Base-by-base conservation (phyloP, 352 stramenopile genomes). In the Globisporangium cederbergense region DNA sequence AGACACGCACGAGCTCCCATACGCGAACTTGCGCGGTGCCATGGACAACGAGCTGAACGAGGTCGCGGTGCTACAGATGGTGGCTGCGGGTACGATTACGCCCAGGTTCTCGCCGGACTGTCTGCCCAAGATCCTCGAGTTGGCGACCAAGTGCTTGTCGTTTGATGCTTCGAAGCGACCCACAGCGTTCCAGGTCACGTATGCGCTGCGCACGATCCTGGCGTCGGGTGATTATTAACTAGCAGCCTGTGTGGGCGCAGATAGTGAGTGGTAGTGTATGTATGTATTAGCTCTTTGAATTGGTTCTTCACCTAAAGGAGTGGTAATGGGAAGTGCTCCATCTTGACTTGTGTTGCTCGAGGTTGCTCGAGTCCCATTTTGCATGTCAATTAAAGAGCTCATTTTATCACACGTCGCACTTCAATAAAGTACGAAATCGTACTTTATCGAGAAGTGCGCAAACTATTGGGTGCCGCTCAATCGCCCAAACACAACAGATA, bases 1-100 rank as follows among this genome's bases (percentile, higher is more conserved):
- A 32, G 74, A 80, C 60, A 81, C 73, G 2, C 76, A 83, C 55
- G 55, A 71, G 32, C 54, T 79, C 18, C 76, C 76, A 38, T 83
- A 79, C 51, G 64, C 69, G 49, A 64, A 76, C 38, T 60, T 72
- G 52, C 62, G 68, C 47, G 63, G 67, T 0, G 50, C 58, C 0
- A 66, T 43, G 16, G 61, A 65, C 50, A 81, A 79, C 50, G 65
- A 56, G 40, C 55, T 84, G 25, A 63, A 65, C 3, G 71, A 79
- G 36, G 67, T 80, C 8, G 73, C 74, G 0, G 53, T 84, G n/a
- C 59, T 84, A 40, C 72, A 77, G 45, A 78, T 80, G 64, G 74
- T 84, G 18, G 72, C 74, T 1, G 53, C 50, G 2, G 76, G 76
- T 0, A 71, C 67, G 13, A 50, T 84, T 11, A 32, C 49, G 3